phyloP scores from a whole-genome alignment of 441 rosid species.

The Erysimum pusillum region DNA sequence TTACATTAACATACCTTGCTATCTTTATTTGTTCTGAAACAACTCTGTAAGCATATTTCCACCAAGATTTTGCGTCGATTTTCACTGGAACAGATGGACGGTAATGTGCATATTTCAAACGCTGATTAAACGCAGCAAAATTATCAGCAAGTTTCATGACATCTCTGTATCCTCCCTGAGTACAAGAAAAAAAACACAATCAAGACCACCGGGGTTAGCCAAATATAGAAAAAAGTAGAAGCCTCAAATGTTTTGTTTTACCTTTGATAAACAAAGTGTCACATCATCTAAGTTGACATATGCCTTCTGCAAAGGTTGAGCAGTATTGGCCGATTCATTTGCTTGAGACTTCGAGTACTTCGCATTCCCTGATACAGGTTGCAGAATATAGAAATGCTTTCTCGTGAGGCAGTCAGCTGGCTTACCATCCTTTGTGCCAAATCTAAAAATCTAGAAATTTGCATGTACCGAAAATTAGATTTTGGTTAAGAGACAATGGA shows the following conservation, averaged over 20 bases:
- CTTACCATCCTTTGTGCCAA: constrained; percentile 86
- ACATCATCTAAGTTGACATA: constrained; percentile 92
- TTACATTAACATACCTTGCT: constrained; percentile 67
- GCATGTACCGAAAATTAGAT: constrained; percentile 27
- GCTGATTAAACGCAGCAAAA: constrained; percentile 89
- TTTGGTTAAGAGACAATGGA: constrained; percentile 19
- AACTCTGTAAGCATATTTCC: constrained; percentile 92
- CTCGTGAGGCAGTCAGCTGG: constrained; percentile 69
- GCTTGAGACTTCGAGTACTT: constrained; percentile 71
- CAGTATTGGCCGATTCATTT: constrained; percentile 54
- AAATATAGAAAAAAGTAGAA: constrained; percentile 27
- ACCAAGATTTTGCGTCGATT: constrained; percentile 86
- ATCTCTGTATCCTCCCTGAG: constrained; percentile 94
- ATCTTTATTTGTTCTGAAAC: constrained; percentile 90
- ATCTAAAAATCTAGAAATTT: constrained; percentile 77
- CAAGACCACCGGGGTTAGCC: constrained; percentile 42
- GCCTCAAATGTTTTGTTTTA: constrained; percentile 45
- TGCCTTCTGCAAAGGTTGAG: constrained; percentile 86
- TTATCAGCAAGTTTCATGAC: constrained; percentile 92
- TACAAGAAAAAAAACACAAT: constrained; percentile 39
- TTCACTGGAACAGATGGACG: constrained; percentile 85
- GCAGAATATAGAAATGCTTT: constrained; percentile 83
- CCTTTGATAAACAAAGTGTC: constrained; percentile 96
- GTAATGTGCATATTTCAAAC: constrained; percentile 89
- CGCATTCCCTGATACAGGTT: constrained; percentile 97